A percentile compares a stretch with the other conserved stretches of the same genome.
These are phyloP conservation scores for Eutrema heterophyllum DNA, from an alignment of 345 rosid species.

Conservation along the genomic window DNA sequence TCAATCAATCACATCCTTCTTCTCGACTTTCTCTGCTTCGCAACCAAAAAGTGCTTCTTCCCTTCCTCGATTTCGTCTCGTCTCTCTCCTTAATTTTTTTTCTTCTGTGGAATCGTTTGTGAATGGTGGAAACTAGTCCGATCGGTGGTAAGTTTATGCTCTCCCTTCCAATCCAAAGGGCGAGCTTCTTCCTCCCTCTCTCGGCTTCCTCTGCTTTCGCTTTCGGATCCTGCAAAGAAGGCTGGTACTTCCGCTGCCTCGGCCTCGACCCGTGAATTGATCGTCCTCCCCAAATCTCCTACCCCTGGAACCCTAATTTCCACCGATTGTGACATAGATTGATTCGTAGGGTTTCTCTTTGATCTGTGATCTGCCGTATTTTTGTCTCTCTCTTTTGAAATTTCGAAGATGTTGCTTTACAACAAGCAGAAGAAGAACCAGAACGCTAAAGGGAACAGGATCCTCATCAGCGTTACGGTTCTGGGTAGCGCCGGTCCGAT, in stretches of 20 bases:
- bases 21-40: not conserved
- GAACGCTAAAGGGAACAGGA: conserved; percentile 55
- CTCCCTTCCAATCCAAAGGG: conserved; percentile 80
- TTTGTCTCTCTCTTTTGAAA: not conserved
- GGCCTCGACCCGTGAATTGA: conserved; percentile 81
- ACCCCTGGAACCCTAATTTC: conserved; percentile 7
- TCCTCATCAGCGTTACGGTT: conserved; percentile 75
- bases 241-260: conserved; percentile 99
- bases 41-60: not conserved
- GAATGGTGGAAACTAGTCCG: conserved; percentile 92
- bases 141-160: conserved; percentile 56
- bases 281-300: not conserved
- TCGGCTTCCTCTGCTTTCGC: conserved; percentile 56
- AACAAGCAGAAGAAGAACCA: conserved; percentile 87
- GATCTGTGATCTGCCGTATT: not conserved
- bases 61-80: not conserved
- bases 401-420: conserved; percentile 60
- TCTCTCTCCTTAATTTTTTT: not conserved
- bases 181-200: conserved; percentile 54
- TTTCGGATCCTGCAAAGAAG: conserved; percentile 98
- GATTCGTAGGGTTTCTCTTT: not conserved
- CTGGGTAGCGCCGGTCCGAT: conserved; percentile 96
- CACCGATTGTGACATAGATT: not conserved
- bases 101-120: conserved; percentile 35
- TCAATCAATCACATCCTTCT: conserved; percentile 4